These are phyloP conservation scores for Leavenworthia alabamica DNA, from an alignment of 345 rosid species.

Conservation along the genomic window DNA sequence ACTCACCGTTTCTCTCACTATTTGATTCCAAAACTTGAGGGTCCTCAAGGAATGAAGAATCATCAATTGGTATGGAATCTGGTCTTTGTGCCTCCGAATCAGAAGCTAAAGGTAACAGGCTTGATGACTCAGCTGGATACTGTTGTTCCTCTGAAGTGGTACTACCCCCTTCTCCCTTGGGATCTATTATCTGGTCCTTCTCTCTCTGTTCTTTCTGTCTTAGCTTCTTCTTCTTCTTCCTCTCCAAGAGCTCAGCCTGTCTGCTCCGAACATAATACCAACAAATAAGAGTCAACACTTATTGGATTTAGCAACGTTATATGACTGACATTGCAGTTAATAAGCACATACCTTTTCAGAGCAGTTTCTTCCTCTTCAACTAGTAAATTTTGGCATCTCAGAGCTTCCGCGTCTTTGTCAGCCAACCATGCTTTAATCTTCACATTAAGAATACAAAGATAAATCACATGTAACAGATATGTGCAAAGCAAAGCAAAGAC, in stretches of 20 bases:
- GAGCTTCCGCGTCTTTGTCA: slow-evolving; percentile 91
- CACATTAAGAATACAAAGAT: slow-evolving; percentile 3
- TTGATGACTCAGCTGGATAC: slow-evolving; percentile 38
- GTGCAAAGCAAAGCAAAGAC: no score
- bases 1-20: slow-evolving; percentile 40
- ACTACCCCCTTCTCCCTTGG: slow-evolving; percentile 37
- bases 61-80: slow-evolving; percentile 32
- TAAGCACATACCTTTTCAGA: slow-evolving; percentile 61
- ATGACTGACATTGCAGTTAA: slow-evolving; percentile 1
- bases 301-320: not conserved
- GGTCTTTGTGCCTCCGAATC: slow-evolving; percentile 41
- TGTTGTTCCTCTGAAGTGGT: slow-evolving; percentile 39
- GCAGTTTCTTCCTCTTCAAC: slow-evolving; percentile 98
- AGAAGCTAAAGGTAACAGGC: slow-evolving; percentile 32
- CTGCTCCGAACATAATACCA: slow-evolving; percentile 34
- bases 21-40: slow-evolving; percentile 29
- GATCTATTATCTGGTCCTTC: slow-evolving; percentile 52
- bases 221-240: slow-evolving; percentile 74
- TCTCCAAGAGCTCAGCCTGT: slow-evolving; percentile 72
- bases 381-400: slow-evolving; percentile 83
- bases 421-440: slow-evolving; percentile 90
- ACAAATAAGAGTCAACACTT: no score
- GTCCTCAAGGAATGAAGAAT: slow-evolving; percentile 34
- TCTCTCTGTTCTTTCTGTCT: slow-evolving; percentile 81
- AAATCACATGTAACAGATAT: not conserved